Conservation (phyloP, 371 early-diverging fungal genomes). For the Saksenaea vasiformis region DNA sequence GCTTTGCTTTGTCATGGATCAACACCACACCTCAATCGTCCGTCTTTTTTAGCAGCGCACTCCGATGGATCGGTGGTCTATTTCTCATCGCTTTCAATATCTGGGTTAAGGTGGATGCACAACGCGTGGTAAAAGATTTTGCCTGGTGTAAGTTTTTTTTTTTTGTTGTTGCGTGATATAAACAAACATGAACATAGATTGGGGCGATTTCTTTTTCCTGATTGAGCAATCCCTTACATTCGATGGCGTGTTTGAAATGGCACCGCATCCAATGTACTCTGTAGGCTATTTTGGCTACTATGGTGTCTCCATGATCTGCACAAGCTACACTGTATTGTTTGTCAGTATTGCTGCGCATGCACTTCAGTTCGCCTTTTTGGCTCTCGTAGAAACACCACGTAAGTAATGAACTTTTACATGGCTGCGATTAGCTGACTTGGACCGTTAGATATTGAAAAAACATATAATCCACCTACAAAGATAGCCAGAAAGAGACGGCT, state of each 20-base stretch:
- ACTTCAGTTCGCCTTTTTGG: conserved; percentile 81
- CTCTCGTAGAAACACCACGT: conserved; percentile 87
- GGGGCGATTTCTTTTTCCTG: conserved; percentile 96
- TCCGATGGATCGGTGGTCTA: conserved; percentile 74
- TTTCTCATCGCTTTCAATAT: conserved; percentile 80
- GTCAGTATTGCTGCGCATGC: conserved; percentile 82
- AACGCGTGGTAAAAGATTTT: conserved; percentile 89
- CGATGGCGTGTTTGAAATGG: conserved; percentile 91
- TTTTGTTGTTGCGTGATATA: not conserved
- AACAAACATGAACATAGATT: conserved; percentile 52
- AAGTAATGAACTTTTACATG: conserved; percentile 20
- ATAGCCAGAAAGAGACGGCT: conserved; percentile 23
- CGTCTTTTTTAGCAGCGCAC: conserved; percentile 42
- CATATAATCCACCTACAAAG: conserved; percentile 66
- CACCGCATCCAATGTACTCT: conserved; percentile 96
- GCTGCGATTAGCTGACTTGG: too few species aligned
- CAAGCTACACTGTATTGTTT: conserved; percentile 82
- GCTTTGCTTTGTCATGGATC: conserved; percentile 72
- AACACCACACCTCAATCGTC: conserved; percentile 38
- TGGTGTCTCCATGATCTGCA: conserved; percentile 81
- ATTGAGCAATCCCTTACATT: conserved; percentile 78
- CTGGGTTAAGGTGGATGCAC: conserved; percentile 91
- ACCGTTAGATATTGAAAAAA: conserved; percentile 85
- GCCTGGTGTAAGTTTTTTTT: conserved; percentile 79
- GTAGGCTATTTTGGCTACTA: conserved; percentile 93